Evolutionary conservation across 169 alveolate species (phyloP).

Genomic region (Plasmodium malariae): DNA sequence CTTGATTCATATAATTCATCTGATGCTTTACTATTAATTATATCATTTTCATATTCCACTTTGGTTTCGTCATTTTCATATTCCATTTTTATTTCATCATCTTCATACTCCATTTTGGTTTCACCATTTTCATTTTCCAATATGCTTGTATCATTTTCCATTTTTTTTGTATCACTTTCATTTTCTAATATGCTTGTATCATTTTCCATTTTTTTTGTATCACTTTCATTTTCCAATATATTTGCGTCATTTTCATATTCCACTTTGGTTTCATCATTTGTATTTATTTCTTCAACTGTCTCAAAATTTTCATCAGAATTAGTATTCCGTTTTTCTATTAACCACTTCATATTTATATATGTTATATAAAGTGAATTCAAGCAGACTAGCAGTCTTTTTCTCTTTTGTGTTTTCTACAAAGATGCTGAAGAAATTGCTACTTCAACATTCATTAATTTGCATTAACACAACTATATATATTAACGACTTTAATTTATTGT

Average conservation of each 20-base stretch:
- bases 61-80: conserved; percentile 8
- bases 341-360: neutral
- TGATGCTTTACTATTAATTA: neutral
- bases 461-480: too few relatives aligned
- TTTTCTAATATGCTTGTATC: neutral
- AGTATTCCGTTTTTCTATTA: conserved; percentile 45
- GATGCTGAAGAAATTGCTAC: neutral
- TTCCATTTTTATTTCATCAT: conserved; percentile 6
- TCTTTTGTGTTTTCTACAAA: neutral
- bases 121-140: conserved; percentile 1
- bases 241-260: conserved; percentile 11
- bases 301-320: conserved; percentile 17
- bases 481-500: neutral
- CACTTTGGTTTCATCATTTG: neutral
- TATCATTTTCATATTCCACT: conserved; percentile 9
- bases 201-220: conserved; percentile 4
- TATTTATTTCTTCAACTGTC: conserved; percentile 10
- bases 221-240: conserved; percentile 5
- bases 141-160: neutral
- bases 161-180: neutral
- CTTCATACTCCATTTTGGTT: neutral
- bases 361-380: too few relatives aligned
- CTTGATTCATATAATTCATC: conserved; percentile 27
- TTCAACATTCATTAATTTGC: neutral
- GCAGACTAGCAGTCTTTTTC: neutral